Percentiles rank a stretch among this genome's conserved stretches.
Evolutionary conservation across 495 filamentous ascomycete genomes (phyloP).

Genomic region (Cercophora scortea): DNA sequence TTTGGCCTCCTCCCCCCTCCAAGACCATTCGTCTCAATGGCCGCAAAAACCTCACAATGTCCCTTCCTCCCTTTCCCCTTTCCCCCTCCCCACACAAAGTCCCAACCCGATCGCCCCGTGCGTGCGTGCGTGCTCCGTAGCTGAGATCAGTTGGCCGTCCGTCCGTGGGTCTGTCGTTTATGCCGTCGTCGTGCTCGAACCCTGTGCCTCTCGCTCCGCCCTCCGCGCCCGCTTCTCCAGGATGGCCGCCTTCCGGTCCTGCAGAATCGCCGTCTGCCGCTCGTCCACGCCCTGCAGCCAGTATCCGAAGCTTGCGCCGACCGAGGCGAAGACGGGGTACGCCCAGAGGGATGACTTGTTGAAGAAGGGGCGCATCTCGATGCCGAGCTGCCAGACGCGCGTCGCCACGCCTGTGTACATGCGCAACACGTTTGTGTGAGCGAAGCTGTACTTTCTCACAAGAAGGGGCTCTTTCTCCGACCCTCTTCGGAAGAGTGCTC

Average conservation of each 20-base stretch:
- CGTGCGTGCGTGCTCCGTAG: no score
- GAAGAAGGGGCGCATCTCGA: constrained; percentile 96
- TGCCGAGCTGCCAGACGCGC: constrained; percentile 91
- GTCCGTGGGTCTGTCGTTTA: no score
- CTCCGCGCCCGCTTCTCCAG: constrained; percentile 82
- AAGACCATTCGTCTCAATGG: no score
- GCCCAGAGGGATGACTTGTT: constrained; percentile 68
- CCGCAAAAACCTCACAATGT: no score
- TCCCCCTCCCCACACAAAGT: no score
- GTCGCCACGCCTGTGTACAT: constrained; percentile 86
- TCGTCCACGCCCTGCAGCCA: constrained; percentile 84
- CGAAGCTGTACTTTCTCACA: not conserved
- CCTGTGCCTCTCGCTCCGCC: constrained; percentile 49
- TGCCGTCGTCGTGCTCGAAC: not conserved
- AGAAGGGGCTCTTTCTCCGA: not conserved
- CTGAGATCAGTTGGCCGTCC: no score
- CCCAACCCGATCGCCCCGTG: no score
- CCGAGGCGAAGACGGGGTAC: constrained; percentile 81
- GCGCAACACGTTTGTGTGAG: not conserved
- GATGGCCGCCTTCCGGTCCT: constrained; percentile 65
- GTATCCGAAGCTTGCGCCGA: constrained; percentile 90
- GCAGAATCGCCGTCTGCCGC: constrained; percentile 65
- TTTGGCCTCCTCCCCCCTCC: no score
- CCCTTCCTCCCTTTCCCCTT: no score
- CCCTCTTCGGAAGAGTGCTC: not conserved